A percentile compares a stretch with the other conserved stretches of the same genome.
These are phyloP conservation scores for Urtica urens DNA, from an alignment of 306 rosid genomes.

Conservation along the genomic window DNA sequence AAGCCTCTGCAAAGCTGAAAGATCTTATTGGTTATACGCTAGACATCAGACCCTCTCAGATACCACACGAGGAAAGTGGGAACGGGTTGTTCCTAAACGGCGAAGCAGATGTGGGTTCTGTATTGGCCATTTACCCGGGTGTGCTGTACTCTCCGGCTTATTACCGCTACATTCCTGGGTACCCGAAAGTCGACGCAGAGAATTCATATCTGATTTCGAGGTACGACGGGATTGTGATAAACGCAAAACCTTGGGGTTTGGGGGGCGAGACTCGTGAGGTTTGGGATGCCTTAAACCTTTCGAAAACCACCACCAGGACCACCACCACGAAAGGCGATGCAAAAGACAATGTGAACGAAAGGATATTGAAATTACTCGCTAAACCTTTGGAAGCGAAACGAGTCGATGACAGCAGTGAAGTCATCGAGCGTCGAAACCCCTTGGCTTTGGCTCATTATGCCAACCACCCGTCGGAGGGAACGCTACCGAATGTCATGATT, in stretches of 20 bases:
- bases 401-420: slow-evolving; percentile 23
- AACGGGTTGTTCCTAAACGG: slow-evolving; percentile 73
- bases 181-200: slow-evolving; percentile 61
- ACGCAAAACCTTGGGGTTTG: slow-evolving; percentile 76
- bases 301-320: slow-evolving; percentile 15
- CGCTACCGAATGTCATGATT: slow-evolving; percentile 76
- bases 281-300: slow-evolving; percentile 39
- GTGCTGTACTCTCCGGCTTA: slow-evolving; percentile 67
- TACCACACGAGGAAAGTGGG: slow-evolving; percentile 69
- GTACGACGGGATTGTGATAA: slow-evolving; percentile 70
- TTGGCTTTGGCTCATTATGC: slow-evolving; percentile 88
- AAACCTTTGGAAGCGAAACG: slow-evolving; percentile 60
- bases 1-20: slow-evolving; percentile 50
- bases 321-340: slow-evolving; percentile 24
- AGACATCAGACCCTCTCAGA: slow-evolving; percentile 53
- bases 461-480: slow-evolving; percentile 71
- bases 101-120: slow-evolving; percentile 58
- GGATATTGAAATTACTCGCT: slow-evolving; percentile 55
- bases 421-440: slow-evolving; percentile 74
- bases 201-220: slow-evolving; percentile 85
- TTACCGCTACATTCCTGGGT: slow-evolving; percentile 84
- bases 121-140: slow-evolving; percentile 79
- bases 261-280: slow-evolving; percentile 57
- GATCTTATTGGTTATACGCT: slow-evolving; percentile 68
- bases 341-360: slow-evolving; percentile 57